Evolutionary conservation across 176 grass and related monocot genomes (phyloP).

Genomic region (Poa annua): DNA sequence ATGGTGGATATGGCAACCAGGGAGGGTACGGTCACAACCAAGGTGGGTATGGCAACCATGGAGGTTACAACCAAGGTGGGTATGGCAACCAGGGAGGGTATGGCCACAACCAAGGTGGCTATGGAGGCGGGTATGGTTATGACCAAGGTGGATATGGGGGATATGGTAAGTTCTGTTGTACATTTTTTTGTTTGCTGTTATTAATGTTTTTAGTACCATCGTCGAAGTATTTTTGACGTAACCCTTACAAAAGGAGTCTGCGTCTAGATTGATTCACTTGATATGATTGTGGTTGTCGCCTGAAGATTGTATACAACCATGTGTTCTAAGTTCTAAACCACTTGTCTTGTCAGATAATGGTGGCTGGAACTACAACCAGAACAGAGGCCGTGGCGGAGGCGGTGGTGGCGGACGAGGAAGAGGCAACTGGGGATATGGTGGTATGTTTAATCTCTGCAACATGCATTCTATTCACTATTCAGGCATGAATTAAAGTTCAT

Average conservation of each 20-base stretch:
- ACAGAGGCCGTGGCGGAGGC: constrained; percentile 50
- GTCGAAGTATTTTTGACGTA: not conserved
- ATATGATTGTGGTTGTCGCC: not conserved
- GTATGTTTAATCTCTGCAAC: constrained; percentile 56
- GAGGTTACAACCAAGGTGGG: constrained; percentile 49
- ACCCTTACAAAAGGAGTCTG: not conserved
- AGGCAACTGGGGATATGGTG: constrained; percentile 76
- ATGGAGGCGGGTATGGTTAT: constrained; percentile 78
- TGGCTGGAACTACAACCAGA: constrained; percentile 72
- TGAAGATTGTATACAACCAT: not conserved
- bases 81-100: constrained; percentile 73
- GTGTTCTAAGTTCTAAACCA: constrained; percentile 1
- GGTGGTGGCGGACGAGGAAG: constrained; percentile 62
- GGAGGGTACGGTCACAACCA: constrained; percentile 69
- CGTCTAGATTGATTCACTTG: constrained; percentile 1
- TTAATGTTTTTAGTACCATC: not conserved
- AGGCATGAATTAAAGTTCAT: not conserved
- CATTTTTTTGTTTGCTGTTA: constrained; percentile 24
- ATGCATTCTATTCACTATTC: not conserved
- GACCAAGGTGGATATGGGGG: constrained; percentile 79
- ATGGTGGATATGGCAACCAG: constrained; percentile 71
- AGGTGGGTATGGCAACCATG: constrained; percentile 57
- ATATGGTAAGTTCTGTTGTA: constrained; percentile 53
- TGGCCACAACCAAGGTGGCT: constrained; percentile 68
- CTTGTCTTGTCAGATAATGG: constrained; percentile 66